Conservation (phyloP, 768 basidiomycete species). For the Mycena floridula region DNA sequence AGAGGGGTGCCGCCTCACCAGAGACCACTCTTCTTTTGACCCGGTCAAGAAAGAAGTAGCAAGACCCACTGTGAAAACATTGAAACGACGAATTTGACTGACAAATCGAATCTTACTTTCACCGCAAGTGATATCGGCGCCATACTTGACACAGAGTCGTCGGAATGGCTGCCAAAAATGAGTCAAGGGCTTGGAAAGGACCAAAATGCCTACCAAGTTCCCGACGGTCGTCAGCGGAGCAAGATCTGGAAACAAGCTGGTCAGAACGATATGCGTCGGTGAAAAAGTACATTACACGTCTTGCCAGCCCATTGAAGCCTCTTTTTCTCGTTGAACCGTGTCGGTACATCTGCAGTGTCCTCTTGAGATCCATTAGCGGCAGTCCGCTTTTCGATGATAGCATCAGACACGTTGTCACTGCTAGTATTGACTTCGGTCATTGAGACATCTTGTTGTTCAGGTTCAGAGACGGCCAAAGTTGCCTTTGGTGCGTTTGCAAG, state of each 20-base stretch:
- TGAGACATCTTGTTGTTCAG: background rate
- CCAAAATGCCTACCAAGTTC: conserved; percentile 60
- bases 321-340: conserved; percentile 79
- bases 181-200: background rate
- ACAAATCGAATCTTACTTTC: conserved; percentile 53
- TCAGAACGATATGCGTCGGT: conserved; percentile 26
- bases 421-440: conserved; percentile 16
- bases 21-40: conserved; percentile 92
- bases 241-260: conserved; percentile 21
- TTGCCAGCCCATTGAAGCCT: conserved; percentile 81
- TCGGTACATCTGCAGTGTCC: conserved; percentile 65
- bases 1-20: conserved; percentile 82
- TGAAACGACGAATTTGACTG: background rate
- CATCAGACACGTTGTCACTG: conserved; percentile 4
- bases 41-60: conserved; percentile 83
- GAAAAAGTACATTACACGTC: too few relatives aligned
- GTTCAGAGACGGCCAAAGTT: background rate
- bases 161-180: conserved; percentile 85
- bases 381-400: conserved; percentile 26
- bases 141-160: conserved; percentile 77
- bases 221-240: conserved; percentile 90
- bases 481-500: background rate
- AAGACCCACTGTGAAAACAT: conserved; percentile 66
- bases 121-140: conserved; percentile 92
- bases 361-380: conserved; percentile 28